Evolutionary conservation across 768 basidiomycete genomes (phyloP).

Genomic region (Multifurca ochricompacta): DNA sequence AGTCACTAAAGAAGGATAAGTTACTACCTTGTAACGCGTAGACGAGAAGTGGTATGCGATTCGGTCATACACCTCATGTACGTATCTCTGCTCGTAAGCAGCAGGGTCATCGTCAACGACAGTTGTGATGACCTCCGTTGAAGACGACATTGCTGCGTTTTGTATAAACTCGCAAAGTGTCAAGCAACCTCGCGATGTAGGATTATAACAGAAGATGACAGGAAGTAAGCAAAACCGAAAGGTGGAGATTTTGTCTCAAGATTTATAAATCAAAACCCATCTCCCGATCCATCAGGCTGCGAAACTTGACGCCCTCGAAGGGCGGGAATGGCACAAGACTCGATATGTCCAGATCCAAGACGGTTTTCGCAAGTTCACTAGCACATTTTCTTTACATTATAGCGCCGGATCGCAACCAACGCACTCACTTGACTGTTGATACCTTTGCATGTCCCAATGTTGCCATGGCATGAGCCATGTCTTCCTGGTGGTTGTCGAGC

Average conservation of each 20-base stretch:
- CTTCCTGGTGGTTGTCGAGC: constrained; percentile 89
- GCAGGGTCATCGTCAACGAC: constrained; percentile 43
- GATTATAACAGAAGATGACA: background rate
- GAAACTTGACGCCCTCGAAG: constrained; percentile 61
- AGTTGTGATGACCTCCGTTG: constrained; percentile 24
- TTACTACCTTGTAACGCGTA: constrained; percentile 74
- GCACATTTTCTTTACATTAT: background rate
- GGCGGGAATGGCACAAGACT: constrained; percentile 52
- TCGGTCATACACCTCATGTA: constrained; percentile 76
- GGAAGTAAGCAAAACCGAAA: background rate
- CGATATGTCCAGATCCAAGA: constrained; percentile 40
- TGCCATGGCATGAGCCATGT: constrained; percentile 68
- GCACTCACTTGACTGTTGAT: constrained; percentile 50
- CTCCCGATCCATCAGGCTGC: constrained; percentile 61
- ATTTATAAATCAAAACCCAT: constrained; percentile 51
- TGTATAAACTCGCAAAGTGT: background rate
- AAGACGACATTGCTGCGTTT: constrained; percentile 28
- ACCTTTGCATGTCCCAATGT: constrained; percentile 49
- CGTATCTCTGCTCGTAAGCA: constrained; percentile 63
- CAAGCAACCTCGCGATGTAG: background rate
- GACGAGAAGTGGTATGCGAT: constrained; percentile 85
- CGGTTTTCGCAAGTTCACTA: constrained; percentile 50
- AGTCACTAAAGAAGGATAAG: background rate
- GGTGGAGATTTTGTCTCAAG: background rate
- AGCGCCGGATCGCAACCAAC: background rate